phyloP scores from a whole-genome alignment of 257 asterid species.

The Striga asiatica region DNA sequence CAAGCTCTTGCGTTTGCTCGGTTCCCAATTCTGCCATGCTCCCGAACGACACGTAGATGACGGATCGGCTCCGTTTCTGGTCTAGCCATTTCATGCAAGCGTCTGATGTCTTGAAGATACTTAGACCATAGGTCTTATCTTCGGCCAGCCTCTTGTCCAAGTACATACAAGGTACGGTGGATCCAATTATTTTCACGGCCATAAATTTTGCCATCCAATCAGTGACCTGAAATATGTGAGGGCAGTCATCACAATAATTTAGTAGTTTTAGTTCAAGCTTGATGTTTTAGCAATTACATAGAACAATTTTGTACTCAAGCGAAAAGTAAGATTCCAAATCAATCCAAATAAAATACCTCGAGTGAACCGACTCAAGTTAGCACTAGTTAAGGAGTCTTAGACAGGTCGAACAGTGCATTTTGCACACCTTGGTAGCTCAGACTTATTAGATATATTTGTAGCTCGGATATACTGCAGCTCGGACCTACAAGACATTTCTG shows the following conservation, averaged over 20 bases:
- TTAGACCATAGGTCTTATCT: slow-evolving; percentile 24
- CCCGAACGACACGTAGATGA: slow-evolving; percentile 28
- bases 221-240: slow-evolving; percentile 8
- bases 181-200: slow-evolving; percentile 19
- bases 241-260: not conserved
- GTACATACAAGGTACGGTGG: slow-evolving; percentile 26
- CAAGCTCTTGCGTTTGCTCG: slow-evolving; percentile 20
- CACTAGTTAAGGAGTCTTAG: no score
- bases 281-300: no score
- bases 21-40: slow-evolving; percentile 11
- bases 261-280: no score
- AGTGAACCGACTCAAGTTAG: no score
- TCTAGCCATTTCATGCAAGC: slow-evolving; percentile 28
- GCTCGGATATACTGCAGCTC: no score
- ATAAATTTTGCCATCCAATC: slow-evolving; percentile 19
- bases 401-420: no score
- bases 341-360: no score
- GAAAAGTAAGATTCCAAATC: no score
- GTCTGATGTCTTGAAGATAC: slow-evolving; percentile 18
- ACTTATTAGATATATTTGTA: no score
- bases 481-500: no score
- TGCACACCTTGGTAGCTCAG: no score
- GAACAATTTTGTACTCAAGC: no score
- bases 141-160: slow-evolving; percentile 18
- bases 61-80: slow-evolving; percentile 1